Conservation (phyloP, 1,284 basidiomycete species). For the Sanguinoderma infundibulare region DNA sequence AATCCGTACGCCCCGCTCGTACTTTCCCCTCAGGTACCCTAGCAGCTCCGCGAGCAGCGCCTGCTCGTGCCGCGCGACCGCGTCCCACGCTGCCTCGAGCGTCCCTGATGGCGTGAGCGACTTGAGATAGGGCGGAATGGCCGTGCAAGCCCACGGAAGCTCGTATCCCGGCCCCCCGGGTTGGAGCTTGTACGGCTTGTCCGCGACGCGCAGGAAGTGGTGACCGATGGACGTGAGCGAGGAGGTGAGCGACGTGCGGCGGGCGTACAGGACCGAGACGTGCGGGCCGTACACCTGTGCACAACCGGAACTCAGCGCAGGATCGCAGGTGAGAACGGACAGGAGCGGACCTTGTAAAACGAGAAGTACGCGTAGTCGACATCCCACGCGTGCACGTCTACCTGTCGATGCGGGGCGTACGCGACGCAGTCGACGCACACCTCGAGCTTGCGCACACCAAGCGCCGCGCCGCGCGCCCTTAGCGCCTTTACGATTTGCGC, state of each 20-base stretch:
- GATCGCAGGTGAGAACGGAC: background rate
- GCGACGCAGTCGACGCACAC: conserved; percentile 79
- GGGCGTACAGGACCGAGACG: conserved; percentile 68
- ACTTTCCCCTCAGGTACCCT: conserved; percentile 43
- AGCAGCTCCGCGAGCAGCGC: conserved; percentile 46
- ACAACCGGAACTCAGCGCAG: background rate
- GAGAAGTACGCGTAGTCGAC: conserved; percentile 76
- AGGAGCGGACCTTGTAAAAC: conserved; percentile 69
- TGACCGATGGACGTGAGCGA: conserved; percentile 67
- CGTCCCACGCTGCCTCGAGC: conserved; percentile 52
- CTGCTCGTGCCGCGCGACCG: conserved; percentile 52
- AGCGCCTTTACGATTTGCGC: conserved; percentile 54
- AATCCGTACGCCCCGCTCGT: conserved; percentile 62
- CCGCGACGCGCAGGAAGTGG: conserved; percentile 66
- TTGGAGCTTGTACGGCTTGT: conserved; percentile 65
- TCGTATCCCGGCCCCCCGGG: conserved; percentile 79
- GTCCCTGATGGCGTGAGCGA: conserved; percentile 54
- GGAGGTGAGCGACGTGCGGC: conserved; percentile 44
- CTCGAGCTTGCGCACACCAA: conserved; percentile 66
- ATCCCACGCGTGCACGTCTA: conserved; percentile 77
- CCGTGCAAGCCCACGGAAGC: conserved; percentile 61
- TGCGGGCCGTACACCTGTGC: conserved; percentile 77
- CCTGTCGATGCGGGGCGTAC: conserved; percentile 73
- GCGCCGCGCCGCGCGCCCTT: conserved; percentile 51
- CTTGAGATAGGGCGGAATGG: conserved; percentile 66